Evolutionary conservation across 805 yeast genomes (phyloP).

Genomic region (Yamadazyma olivae): DNA sequence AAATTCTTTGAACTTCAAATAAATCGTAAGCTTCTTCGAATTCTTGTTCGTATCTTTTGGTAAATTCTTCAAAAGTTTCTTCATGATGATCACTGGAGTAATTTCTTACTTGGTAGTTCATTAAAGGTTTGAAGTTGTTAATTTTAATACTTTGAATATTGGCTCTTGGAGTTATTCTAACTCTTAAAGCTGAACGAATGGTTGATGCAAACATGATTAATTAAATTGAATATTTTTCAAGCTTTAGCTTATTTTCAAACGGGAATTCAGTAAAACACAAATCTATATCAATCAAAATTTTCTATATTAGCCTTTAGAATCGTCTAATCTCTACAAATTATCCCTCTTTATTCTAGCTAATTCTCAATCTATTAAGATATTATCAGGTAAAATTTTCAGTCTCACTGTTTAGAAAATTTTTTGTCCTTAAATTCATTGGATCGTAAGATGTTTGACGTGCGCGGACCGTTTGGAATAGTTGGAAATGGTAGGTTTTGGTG

Average conservation of each 20-base stretch:
- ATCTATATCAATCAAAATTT: no score
- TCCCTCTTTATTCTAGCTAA: no score
- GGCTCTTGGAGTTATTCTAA: conserved; percentile 20
- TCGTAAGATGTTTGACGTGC: conserved; percentile 13
- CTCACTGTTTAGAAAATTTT: conserved; percentile 13
- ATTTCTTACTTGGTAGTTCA: conserved; percentile 44
- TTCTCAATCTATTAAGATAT: no score
- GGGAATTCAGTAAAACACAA: no score
- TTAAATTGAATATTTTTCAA: conserved; percentile 4
- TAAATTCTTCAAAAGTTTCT: conserved; percentile 94
- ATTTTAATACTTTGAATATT: no score
- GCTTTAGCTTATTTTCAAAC: no score
- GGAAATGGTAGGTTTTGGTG: neutral
- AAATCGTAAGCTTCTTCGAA: conserved; percentile 62
- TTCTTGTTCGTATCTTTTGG: conserved; percentile 88
- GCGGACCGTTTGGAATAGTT: neutral
- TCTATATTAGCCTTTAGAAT: no score
- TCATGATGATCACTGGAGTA: conserved; percentile 82
- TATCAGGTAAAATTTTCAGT: no score
- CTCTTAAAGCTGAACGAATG: conserved; percentile 42
- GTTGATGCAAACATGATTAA: conserved; percentile 33
- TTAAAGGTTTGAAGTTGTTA: conserved; percentile 1
- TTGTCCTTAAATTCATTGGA: conserved; percentile 15
- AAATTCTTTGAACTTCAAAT: conserved; percentile 69
- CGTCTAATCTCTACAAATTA: no score